phyloP scores from a whole-genome alignment of 805 yeast species.

The Candida maris region DNA sequence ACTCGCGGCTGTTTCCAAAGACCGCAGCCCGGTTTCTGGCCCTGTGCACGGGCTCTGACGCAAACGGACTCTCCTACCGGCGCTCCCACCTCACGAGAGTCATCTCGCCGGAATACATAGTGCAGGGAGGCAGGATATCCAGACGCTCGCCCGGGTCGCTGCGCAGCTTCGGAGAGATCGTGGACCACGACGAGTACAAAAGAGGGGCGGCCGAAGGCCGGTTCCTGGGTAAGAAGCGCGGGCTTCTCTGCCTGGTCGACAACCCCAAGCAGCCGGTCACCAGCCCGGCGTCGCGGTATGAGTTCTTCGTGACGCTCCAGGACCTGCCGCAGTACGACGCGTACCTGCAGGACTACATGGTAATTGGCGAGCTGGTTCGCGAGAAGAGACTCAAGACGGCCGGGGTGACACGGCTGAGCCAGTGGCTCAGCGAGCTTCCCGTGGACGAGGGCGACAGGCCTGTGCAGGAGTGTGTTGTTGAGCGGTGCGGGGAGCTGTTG shows the following conservation, averaged over 20 bases:
- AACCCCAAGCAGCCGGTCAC: not conserved
- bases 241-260: conserved; percentile 18
- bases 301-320: conserved; percentile 24
- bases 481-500: conserved; percentile 24
- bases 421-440: conserved; percentile 14
- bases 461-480: conserved; percentile 15
- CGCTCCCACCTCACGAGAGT: conserved; percentile 22
- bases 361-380: conserved; percentile 23
- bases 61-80: conserved; percentile 12
- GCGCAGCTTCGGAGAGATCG: not conserved
- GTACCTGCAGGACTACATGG: conserved; percentile 17
- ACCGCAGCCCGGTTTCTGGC: conserved; percentile 12
- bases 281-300: conserved; percentile 9
- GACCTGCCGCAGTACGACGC: conserved; percentile 13
- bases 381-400: not conserved
- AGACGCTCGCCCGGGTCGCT: conserved; percentile 6
- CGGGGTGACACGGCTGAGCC: conserved; percentile 2
- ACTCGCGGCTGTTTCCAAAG: conserved; percentile 10
- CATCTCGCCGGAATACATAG: conserved; percentile 28
- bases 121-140: conserved; percentile 22
- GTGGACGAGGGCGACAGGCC: conserved; percentile 20
- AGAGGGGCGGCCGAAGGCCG: conserved; percentile 1
- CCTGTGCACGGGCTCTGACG: conserved; percentile 15
- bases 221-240: conserved; percentile 6
- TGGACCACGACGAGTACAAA: conserved; percentile 10